These are phyloP conservation scores for Ilex paraguariensis DNA, from an alignment of 305 asterid genomes.

Conservation along the genomic window DNA sequence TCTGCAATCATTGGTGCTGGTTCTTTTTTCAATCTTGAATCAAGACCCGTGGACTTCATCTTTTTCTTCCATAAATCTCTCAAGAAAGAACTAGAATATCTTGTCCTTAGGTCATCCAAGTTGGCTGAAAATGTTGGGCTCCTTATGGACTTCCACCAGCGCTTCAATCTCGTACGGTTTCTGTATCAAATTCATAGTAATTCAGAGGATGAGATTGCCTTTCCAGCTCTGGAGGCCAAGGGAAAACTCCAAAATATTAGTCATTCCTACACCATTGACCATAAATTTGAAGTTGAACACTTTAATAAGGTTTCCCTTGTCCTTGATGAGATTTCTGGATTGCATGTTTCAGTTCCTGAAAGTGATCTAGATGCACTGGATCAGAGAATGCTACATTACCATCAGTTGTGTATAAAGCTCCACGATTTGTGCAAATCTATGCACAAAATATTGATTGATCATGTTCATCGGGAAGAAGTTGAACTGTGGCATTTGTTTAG, in stretches of 20 bases:
- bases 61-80: constrained; percentile 68
- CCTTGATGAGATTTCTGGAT: constrained; percentile 38
- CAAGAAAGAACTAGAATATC: constrained; percentile 50
- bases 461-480: constrained; percentile 65
- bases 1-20: constrained; percentile 19
- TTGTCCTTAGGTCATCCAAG: constrained; percentile 53
- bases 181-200: constrained; percentile 56
- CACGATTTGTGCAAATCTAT: constrained; percentile 59
- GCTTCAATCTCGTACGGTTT: constrained; percentile 42
- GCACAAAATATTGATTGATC: constrained; percentile 67
- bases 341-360: constrained; percentile 11
- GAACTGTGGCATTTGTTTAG: constrained; percentile 70
- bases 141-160: constrained; percentile 45
- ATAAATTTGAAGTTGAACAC: constrained; percentile 55
- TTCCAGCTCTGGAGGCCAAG: constrained; percentile 82
- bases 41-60: constrained; percentile 61
- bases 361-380: constrained; percentile 23
- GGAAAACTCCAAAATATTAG: constrained; percentile 61
- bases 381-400: constrained; percentile 26
- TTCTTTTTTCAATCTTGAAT: constrained; percentile 28
- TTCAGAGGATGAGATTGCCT: constrained; percentile 67
- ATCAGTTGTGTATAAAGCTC: constrained; percentile 54
- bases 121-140: constrained; percentile 36
- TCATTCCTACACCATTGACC: constrained; percentile 73
- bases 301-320: constrained; percentile 46